Base-by-base conservation (phyloP, 768 basidiomycete genomes). In the Wakefieldia striispora region DNA sequence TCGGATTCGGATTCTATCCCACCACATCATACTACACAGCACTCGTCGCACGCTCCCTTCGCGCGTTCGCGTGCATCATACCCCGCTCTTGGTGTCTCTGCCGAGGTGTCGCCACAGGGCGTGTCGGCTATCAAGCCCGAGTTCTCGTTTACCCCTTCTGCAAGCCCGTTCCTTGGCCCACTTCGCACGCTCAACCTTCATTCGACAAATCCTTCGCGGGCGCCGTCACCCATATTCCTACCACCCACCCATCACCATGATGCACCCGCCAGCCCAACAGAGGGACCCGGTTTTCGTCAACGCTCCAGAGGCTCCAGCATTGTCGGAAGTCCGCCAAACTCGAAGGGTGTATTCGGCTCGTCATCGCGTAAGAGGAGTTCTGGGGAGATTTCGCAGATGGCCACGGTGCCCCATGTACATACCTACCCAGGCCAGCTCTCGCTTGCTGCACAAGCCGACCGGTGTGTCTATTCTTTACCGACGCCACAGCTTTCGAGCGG, bases 151-250 rank as follows among this genome's bases (percentile, higher is more conserved):
- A 89, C 88, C 1, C 88, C 88, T 1, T 84, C 83, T 17, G 84
- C 87, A 2, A 87, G 84, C 51, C 88, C 88, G 1, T 90, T 91
- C 76, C 78, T 91, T 19, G 88, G 84, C 0, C 86, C 87, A 2
- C 69, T 91, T 56, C 78, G 85, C 46, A 84, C 84, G 6, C 76
- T 91, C 50, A 84, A 88, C 58, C 79, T 91, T 38, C 86, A 88
- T 59, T 85, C 83, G 1, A 71, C 84, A 3, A 78, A 79, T 44
- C 80, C 83, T 0, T 86, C 83, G 11, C 79, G 87, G 40, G 87
- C 84, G 0, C 84, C 88, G 1, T 85, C 84, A 3, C 86, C 88
- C 7, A 79, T 87, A 48, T 70, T 79, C 11, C 71, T 88, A 1
- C 84, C 84, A n/a, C 79, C 80, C 2, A 61, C 80, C 16, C 62